Evolutionary conservation across 192 early-diverging fungal genomes (phyloP).

Genomic region (Linnemannia elongata): DNA sequence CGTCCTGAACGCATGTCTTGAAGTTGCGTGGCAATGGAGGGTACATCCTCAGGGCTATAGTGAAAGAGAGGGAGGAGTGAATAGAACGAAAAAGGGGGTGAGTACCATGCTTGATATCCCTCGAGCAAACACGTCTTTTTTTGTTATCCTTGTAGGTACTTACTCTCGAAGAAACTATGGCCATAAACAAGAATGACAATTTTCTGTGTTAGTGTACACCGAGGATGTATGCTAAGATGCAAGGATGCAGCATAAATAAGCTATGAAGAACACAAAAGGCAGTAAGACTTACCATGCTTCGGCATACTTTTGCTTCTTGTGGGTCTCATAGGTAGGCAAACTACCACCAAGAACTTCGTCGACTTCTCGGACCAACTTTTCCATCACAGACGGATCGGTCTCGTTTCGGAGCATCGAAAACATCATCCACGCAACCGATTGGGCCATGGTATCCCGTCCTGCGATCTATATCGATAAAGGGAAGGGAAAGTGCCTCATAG

Average conservation of each 20-base stretch:
- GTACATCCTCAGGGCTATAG: slow-evolving; percentile 71
- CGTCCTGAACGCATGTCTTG: slow-evolving; percentile 68
- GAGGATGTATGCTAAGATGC: neutral
- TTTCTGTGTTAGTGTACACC: neutral
- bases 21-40: slow-evolving; percentile 65
- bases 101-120: neutral
- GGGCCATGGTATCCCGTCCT: slow-evolving; percentile 69
- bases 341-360: slow-evolving; percentile 1
- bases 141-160: no score
- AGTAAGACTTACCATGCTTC: slow-evolving; percentile 35
- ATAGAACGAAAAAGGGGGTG: neutral
- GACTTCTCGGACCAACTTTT: slow-evolving; percentile 45
- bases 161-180: slow-evolving; percentile 23
- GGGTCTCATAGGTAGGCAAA: slow-evolving; percentile 19
- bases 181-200: neutral
- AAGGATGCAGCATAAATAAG: neutral
- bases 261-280: neutral
- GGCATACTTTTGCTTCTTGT: slow-evolving; percentile 40
- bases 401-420: slow-evolving; percentile 43
- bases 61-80: slow-evolving; percentile 5
- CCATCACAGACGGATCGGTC: slow-evolving; percentile 32
- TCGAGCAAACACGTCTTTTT: neutral
- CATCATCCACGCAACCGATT: slow-evolving; percentile 65
- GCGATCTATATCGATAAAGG: neutral
- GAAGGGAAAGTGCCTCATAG: neutral